Percentiles rank a stretch among this genome's conserved stretches.
Evolutionary conservation across 2,329 filamentous ascomycete species (phyloP).

Genomic region (Cladorrhinum sp.): DNA sequence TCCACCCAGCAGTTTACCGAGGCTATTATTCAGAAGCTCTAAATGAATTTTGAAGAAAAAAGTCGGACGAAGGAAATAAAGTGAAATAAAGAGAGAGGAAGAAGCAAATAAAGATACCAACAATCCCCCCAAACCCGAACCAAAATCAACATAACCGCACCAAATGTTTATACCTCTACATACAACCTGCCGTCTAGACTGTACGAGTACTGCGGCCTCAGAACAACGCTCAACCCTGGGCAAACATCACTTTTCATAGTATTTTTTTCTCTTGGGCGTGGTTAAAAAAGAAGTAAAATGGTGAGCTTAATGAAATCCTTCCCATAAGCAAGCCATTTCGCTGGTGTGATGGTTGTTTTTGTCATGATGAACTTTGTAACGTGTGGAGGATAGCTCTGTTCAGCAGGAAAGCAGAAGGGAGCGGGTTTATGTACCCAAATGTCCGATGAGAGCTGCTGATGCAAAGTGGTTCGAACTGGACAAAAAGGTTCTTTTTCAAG

Average conservation of each 20-base stretch:
- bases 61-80: not conserved
- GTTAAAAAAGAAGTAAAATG: conserved; percentile 3
- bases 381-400: no score
- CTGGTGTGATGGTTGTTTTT: not conserved
- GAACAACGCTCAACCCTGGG: not conserved
- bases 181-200: conserved; percentile 16
- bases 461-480: no score
- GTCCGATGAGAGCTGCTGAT: no score
- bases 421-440: no score
- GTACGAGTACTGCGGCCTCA: conserved; percentile 19
- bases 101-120: conserved; percentile 21
- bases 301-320: not conserved
- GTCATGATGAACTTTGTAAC: not conserved
- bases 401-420: no score
- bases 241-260: not conserved
- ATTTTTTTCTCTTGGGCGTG: not conserved
- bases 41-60: conserved; percentile 28
- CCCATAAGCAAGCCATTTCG: not conserved
- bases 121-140: not conserved
- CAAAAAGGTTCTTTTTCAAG: no score
- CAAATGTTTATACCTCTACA: conserved; percentile 6
- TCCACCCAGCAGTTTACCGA: conserved; percentile 93
- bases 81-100: conserved; percentile 11
- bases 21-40: conserved; percentile 77
- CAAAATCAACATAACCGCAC: not conserved